phyloP scores from a whole-genome alignment of 2,329 filamentous ascomycete species.

The Aaosphaeria arxii region DNA sequence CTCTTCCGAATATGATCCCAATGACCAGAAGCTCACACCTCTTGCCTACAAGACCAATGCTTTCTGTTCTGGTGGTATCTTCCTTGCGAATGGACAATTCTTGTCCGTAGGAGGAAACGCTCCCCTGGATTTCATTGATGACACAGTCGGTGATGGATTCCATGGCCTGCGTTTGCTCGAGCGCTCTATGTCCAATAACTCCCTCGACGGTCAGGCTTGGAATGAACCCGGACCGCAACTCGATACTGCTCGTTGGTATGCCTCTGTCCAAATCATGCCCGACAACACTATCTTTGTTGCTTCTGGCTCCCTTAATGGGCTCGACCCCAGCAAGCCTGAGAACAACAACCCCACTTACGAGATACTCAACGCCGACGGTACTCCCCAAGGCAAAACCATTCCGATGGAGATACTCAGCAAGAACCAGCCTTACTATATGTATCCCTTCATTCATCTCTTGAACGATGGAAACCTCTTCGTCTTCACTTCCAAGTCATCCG shows the following conservation, averaged over 20 bases:
- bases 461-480: slow-evolving; percentile 57
- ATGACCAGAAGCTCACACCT: slow-evolving; percentile 45
- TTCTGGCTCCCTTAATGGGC: slow-evolving; percentile 58
- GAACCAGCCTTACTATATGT: slow-evolving; percentile 64
- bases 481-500: slow-evolving; percentile 55
- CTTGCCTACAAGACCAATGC: slow-evolving; percentile 57
- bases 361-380: slow-evolving; percentile 50
- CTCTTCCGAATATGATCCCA: slow-evolving; percentile 58
- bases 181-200: slow-evolving; percentile 44
- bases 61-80: slow-evolving; percentile 60
- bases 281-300: slow-evolving; percentile 59
- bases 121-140: slow-evolving; percentile 54
- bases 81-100: slow-evolving; percentile 56
- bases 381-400: slow-evolving; percentile 47
- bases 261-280: slow-evolving; percentile 57
- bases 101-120: slow-evolving; percentile 58
- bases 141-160: slow-evolving; percentile 59
- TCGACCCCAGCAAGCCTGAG: slow-evolving; percentile 50
- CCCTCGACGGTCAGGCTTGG: slow-evolving; percentile 52
- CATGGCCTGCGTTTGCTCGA: slow-evolving; percentile 55
- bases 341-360: slow-evolving; percentile 67
- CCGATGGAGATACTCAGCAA: slow-evolving; percentile 54
- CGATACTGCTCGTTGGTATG: slow-evolving; percentile 58
- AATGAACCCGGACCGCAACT: slow-evolving; percentile 55
- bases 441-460: slow-evolving; percentile 60